phyloP scores from a whole-genome alignment of 2,329 filamentous ascomycete species.

The Xylariaceae sp. region DNA sequence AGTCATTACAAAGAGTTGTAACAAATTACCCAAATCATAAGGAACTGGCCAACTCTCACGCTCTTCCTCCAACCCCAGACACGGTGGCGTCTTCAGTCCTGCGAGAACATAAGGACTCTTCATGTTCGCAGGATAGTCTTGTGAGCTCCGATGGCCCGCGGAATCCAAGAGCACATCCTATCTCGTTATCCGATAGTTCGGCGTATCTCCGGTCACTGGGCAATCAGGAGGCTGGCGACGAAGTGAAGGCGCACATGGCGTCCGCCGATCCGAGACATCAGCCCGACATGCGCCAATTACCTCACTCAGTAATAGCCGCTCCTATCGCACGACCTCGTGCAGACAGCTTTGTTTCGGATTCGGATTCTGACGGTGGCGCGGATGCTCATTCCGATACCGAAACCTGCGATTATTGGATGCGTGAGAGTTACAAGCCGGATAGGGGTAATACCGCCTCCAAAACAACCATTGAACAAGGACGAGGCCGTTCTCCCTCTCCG shows the following conservation, averaged over 20 bases:
- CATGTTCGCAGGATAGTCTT: slow-evolving; percentile 26
- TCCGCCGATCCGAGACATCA: slow-evolving; percentile 32
- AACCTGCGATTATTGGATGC: slow-evolving; percentile 55
- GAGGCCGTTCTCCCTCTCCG: slow-evolving; percentile 36
- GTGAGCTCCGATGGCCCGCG: slow-evolving; percentile 11
- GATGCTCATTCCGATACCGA: slow-evolving; percentile 36
- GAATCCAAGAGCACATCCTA: slow-evolving; percentile 19
- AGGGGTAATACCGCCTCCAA: slow-evolving; percentile 12
- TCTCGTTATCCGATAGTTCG: slow-evolving; percentile 18
- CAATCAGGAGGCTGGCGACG: slow-evolving; percentile 15
- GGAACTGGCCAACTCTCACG: slow-evolving; percentile 38
- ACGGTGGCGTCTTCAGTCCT: slow-evolving; percentile 54
- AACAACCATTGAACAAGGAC: slow-evolving; percentile 6
- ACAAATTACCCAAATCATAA: slow-evolving; percentile 40
- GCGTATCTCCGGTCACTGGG: slow-evolving; percentile 22
- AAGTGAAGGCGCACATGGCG: slow-evolving; percentile 23
- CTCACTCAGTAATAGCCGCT: slow-evolving; percentile 23
- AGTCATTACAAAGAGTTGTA: slow-evolving; percentile 42
- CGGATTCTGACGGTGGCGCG: slow-evolving; percentile 38
- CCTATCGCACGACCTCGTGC: slow-evolving; percentile 36
- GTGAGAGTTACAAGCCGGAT: slow-evolving; percentile 43
- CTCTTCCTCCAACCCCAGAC: slow-evolving; percentile 53
- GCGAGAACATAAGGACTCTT: slow-evolving; percentile 21
- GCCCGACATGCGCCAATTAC: neutral
- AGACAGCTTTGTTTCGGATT: slow-evolving; percentile 41